Evolutionary conservation across 768 basidiomycete genomes (phyloP).

Genomic region (Amanita jacksonii): DNA sequence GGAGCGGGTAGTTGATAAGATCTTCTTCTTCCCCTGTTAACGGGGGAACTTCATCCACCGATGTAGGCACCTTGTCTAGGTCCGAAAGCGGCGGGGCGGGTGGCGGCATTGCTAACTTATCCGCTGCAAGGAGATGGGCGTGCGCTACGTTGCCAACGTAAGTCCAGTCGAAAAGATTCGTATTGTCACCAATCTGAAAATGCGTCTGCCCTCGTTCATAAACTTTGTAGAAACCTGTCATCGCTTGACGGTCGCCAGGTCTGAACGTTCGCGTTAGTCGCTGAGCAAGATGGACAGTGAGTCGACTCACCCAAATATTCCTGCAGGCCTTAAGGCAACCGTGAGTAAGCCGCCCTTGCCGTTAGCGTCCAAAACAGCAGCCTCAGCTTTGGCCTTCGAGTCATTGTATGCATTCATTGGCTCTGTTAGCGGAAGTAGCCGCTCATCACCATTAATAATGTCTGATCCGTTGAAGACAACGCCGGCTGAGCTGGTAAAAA

Average conservation of each 20-base stretch:
- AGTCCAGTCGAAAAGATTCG: constrained; percentile 92
- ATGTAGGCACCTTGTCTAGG: constrained; percentile 25
- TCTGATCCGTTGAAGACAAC: constrained; percentile 81
- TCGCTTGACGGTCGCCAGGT: constrained; percentile 84
- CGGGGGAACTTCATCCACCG: constrained; percentile 29
- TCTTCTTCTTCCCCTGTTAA: constrained; percentile 32
- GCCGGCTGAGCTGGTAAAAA: constrained; percentile 91
- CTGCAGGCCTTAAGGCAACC: constrained; percentile 84
- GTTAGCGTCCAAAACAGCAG: constrained; percentile 77
- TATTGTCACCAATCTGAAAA: constrained; percentile 90
- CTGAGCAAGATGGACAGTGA: not conserved
- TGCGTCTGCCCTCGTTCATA: constrained; percentile 78
- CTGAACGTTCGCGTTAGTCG: constrained; percentile 27
- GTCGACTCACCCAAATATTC: constrained; percentile 81
- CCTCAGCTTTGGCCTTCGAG: constrained; percentile 86
- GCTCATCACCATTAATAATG: constrained; percentile 82
- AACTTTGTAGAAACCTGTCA: constrained; percentile 70
- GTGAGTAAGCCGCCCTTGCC: constrained; percentile 78
- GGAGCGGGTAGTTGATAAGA: constrained; percentile 42
- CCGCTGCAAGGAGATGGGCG: constrained; percentile 89
- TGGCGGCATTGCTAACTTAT: constrained; percentile 58
- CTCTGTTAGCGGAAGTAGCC: constrained; percentile 60
- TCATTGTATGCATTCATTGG: constrained; percentile 90
- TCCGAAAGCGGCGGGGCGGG: constrained; percentile 31
- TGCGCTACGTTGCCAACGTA: constrained; percentile 94